Conservation (phyloP, 257 asterid genomes). For the Nicotiana benthamiana region DNA sequence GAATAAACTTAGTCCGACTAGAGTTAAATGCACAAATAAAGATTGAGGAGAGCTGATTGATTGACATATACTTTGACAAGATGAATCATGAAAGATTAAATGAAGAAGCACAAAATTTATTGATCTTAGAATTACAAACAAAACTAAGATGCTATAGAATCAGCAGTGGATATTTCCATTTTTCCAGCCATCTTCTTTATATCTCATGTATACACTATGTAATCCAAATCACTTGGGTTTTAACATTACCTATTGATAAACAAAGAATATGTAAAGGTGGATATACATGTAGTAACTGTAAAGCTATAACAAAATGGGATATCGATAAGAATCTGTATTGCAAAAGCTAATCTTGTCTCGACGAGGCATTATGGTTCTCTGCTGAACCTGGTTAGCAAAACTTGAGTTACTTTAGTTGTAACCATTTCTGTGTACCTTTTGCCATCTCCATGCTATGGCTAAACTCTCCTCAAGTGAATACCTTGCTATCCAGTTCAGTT, state of each 20-base stretch:
- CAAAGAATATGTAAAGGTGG: background rate
- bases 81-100: background rate
- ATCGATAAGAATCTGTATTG: background rate
- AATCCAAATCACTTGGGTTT: background rate
- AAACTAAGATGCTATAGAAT: background rate
- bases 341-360: background rate
- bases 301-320: background rate
- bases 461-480: slow-evolving; percentile 72
- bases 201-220: background rate
- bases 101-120: background rate
- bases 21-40: too few relatives aligned
- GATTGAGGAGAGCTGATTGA: too few relatives aligned
- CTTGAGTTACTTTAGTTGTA: slow-evolving; percentile 14
- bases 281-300: background rate
- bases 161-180: background rate
- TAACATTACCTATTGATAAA: background rate
- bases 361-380: background rate
- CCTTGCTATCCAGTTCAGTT: slow-evolving; percentile 68
- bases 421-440: slow-evolving; percentile 73
- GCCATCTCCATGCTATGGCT: slow-evolving; percentile 90
- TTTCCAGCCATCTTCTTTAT: background rate
- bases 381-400: background rate
- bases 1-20: too few relatives aligned
- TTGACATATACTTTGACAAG: background rate
- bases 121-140: background rate